Evolutionary conservation across 2,329 filamentous ascomycete genomes (phyloP).

Genomic region (Bipolaris bicolor): DNA sequence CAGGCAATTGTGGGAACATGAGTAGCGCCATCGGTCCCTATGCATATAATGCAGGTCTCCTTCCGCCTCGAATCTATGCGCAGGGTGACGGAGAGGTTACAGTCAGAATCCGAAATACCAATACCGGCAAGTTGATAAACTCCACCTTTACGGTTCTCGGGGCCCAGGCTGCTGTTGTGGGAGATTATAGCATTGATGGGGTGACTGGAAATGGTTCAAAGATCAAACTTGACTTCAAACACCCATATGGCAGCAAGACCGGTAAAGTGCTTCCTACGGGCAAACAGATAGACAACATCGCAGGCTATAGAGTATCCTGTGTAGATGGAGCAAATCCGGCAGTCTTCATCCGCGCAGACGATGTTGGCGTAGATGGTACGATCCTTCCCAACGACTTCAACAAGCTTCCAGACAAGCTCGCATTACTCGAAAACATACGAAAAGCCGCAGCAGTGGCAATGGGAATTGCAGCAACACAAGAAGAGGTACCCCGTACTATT

Average conservation of each 20-base stretch:
- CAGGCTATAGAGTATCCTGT: conserved; percentile 60
- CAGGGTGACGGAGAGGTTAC: conserved; percentile 49
- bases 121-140: conserved; percentile 69
- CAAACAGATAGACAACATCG: conserved; percentile 58
- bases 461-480: conserved; percentile 60
- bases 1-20: conserved; percentile 80
- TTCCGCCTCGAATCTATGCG: conserved; percentile 42
- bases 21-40: conserved; percentile 71
- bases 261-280: conserved; percentile 67
- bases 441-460: conserved; percentile 64
- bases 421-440: conserved; percentile 63
- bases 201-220: conserved; percentile 64
- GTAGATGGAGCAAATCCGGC: conserved; percentile 70
- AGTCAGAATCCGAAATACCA: conserved; percentile 72
- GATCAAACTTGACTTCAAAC: conserved; percentile 66
- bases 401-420: conserved; percentile 56
- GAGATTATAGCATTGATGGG: conserved; percentile 68
- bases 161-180: conserved; percentile 56
- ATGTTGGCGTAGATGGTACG: conserved; percentile 58
- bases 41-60: conserved; percentile 62
- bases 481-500: conserved; percentile 60
- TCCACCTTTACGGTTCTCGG: conserved; percentile 62
- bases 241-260: conserved; percentile 69
- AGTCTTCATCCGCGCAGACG: conserved; percentile 64
- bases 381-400: conserved; percentile 63